Base-by-base conservation (phyloP, 2,329 filamentous ascomycete species). In the Paradendryphiella salina region DNA sequence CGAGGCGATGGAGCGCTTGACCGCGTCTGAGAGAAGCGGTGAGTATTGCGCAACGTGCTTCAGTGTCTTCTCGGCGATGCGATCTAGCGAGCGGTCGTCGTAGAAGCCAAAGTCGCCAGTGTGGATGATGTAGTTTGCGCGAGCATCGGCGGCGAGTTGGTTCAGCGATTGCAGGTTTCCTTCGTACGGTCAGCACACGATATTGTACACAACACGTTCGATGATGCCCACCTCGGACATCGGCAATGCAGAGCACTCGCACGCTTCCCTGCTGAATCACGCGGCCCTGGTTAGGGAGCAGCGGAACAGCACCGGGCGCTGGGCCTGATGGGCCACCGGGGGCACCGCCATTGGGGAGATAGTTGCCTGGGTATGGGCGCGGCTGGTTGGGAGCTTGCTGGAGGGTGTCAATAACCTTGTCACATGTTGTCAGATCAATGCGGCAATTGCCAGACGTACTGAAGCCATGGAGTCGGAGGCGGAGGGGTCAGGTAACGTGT, bases 21-120 rank as follows among this genome's bases (percentile, higher is more conserved):
- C 79, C 51, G 82, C 77, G 71, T 97, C 93, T 54, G 87, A 83
- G 60, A 99, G 89, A 63, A 99, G 82, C 15, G 94, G 94, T 44
- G 94, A 99, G 76, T 99, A 99, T 77, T 99, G 94, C 47, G 93
- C 93, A 62, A 99, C 94, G 77, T 99, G 94, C 78, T 96, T 96
- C 43, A 99, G 82, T 17, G 94, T 99, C 80, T 99, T 99, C 76
- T 99, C 94, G 33, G 94, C 94, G 78, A 99, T 97, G 69, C 94
- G 88, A 69, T 97, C 93, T 62, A 99, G 80, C 29, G 94, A 99
- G 46, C 87, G 90, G 67, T 96, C 89, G 75, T 99, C 94, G 79
- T 99, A 99, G 79, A 99, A 99, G 57, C 94, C 94, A 73, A 99
- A 99, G 75, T 99, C 94, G 75, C 94, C 94, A 15, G 94, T 99